phyloP scores from a whole-genome alignment of 1,139 yeast genomes.

The Entelexis paramagnoliae region DNA sequence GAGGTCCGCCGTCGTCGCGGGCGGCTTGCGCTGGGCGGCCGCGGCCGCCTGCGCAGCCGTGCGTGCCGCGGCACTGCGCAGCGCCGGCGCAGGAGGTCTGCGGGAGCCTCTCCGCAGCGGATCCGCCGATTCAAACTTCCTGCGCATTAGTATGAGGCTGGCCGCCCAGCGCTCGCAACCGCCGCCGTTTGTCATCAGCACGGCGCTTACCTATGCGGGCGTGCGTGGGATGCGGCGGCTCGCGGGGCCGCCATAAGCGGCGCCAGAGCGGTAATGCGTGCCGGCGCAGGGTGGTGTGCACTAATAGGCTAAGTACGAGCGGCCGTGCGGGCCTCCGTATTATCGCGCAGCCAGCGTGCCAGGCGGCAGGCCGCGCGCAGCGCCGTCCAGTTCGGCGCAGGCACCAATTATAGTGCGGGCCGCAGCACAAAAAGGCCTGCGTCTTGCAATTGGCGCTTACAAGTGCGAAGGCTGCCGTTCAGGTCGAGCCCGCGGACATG shows the following conservation, averaged over 20 bases:
- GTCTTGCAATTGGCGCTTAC: too few relatives aligned
- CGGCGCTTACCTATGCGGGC: background rate
- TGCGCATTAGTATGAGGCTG: conserved; percentile 10
- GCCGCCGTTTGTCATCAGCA: background rate
- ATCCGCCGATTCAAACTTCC: conserved; percentile 24
- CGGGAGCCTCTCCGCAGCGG: conserved; percentile 27
- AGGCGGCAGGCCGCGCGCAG: too few relatives aligned
- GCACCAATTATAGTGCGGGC: too few relatives aligned
- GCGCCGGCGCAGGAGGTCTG: conserved; percentile 21
- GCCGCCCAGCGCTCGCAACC: background rate
- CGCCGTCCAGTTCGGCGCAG: too few relatives aligned
- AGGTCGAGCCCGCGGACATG: too few relatives aligned
- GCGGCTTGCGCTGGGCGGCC: conserved; percentile 1
- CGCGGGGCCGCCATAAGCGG: background rate
- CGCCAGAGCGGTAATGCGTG: too few relatives aligned
- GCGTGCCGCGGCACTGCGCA: conserved; percentile 11
- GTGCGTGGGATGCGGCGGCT: background rate
- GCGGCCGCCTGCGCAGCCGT: conserved; percentile 7
- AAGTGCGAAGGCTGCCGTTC: too few relatives aligned
- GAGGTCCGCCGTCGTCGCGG: conserved; percentile 10
- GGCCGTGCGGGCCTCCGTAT: too few relatives aligned
- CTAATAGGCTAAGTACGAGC: too few relatives aligned
- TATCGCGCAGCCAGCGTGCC: too few relatives aligned
- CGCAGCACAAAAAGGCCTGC: too few relatives aligned
- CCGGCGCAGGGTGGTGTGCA: too few relatives aligned